phyloP scores from a whole-genome alignment of 2,329 filamentous ascomycete genomes.

The Aureobasidium sp. region DNA sequence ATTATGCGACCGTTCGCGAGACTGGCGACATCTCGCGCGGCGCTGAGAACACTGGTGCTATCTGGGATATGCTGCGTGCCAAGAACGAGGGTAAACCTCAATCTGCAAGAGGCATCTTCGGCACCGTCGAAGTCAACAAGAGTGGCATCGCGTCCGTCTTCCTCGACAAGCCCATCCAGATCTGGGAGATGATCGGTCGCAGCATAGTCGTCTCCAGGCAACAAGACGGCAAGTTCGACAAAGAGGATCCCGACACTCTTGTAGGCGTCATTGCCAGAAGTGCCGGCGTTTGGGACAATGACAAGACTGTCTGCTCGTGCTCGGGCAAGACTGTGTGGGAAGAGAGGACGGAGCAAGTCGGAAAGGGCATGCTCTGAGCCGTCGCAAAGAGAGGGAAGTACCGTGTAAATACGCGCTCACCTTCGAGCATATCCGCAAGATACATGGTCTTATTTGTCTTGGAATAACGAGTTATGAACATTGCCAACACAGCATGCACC shows the following conservation, averaged over 20 bases:
- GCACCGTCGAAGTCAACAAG: constrained; percentile 65
- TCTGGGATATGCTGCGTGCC: constrained; percentile 60
- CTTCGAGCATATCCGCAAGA: not conserved
- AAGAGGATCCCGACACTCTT: constrained; percentile 76
- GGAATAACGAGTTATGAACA: constrained; percentile 3
- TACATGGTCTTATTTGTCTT: not conserved
- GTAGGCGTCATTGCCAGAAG: constrained; percentile 92
- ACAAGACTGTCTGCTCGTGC: constrained; percentile 97
- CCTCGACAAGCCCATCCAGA: constrained; percentile 71
- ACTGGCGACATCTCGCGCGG: constrained; percentile 81
- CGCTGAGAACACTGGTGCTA: constrained; percentile 70
- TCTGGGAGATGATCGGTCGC: constrained; percentile 95
- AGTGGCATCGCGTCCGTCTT: constrained; percentile 74
- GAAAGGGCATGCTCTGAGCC: constrained; percentile 80
- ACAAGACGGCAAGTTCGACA: constrained; percentile 47
- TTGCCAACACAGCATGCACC: not conserved
- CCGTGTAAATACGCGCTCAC: not conserved
- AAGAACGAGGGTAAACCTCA: constrained; percentile 35
- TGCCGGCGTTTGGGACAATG: constrained; percentile 97
- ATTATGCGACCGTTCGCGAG: constrained; percentile 77
- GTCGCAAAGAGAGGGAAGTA: not conserved
- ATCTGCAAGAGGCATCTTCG: constrained; percentile 58
- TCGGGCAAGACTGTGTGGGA: constrained; percentile 98
- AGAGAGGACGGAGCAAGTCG: constrained; percentile 82
- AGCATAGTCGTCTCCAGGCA: constrained; percentile 79